Conservation (phyloP, 257 asterid genomes). For the Hygrophila difformis region DNA sequence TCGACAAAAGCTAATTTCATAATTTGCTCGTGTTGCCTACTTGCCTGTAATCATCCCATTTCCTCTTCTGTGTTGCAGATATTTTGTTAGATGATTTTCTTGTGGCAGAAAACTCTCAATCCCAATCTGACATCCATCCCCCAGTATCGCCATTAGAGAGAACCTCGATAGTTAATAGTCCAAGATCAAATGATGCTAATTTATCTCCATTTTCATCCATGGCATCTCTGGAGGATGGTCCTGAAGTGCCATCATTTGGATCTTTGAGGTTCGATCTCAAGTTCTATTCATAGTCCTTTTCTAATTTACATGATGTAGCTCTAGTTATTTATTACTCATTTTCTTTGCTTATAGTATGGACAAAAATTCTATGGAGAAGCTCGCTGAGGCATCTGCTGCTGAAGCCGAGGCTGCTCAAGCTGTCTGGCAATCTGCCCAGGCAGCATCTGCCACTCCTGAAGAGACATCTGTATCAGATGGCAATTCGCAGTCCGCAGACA, state of each 20-base stretch:
- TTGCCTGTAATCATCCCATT: no score
- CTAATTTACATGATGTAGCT: no score
- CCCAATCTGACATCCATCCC: slow-evolving; percentile 51
- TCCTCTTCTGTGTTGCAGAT: slow-evolving; percentile 37
- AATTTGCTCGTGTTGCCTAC: no score
- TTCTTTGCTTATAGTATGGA: slow-evolving; percentile 43
- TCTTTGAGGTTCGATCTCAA: slow-evolving; percentile 43
- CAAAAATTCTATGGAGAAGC: slow-evolving; percentile 72
- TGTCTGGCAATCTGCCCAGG: slow-evolving; percentile 91
- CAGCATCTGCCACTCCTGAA: slow-evolving; percentile 59
- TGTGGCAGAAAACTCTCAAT: slow-evolving; percentile 82
- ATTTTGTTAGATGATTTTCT: slow-evolving; percentile 73
- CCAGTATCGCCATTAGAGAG: slow-evolving; percentile 26
- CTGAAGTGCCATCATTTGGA: slow-evolving; percentile 43
- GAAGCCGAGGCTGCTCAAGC: slow-evolving; percentile 97
- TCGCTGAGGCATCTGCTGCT: slow-evolving; percentile 95
- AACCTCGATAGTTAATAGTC: slow-evolving; percentile 33
- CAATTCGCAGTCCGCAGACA: slow-evolving; percentile 66
- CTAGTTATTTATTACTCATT: slow-evolving; percentile 4
- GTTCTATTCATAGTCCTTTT: no score
- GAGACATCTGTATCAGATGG: slow-evolving; percentile 66
- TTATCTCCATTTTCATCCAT: slow-evolving; percentile 27
- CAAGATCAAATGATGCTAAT: slow-evolving; percentile 36
- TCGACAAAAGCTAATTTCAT: no score
- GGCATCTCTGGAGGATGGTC: slow-evolving; percentile 23